phyloP scores from a whole-genome alignment of 2,329 filamentous ascomycete genomes.

The Pseudopyrenochaeta lycopersici region DNA sequence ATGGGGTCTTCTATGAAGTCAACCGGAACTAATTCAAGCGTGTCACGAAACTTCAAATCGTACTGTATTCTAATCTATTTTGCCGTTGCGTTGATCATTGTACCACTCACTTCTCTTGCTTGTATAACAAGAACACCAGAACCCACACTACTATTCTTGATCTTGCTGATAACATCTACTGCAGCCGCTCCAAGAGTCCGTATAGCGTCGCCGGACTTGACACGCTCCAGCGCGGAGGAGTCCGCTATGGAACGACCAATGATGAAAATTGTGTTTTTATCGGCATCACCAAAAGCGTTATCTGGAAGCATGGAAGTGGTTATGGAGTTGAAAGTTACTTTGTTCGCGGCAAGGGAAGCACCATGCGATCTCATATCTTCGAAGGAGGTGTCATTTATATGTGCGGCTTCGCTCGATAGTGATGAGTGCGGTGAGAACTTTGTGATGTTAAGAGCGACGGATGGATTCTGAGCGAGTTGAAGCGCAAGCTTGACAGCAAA shows the following conservation, averaged over 20 bases:
- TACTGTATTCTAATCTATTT: too few relatives aligned
- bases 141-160: background rate
- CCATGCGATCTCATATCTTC: background rate
- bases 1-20: too few relatives aligned
- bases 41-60: too few relatives aligned
- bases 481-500: background rate
- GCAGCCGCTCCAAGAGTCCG: background rate
- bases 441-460: background rate
- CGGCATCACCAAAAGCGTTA: background rate
- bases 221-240: background rate
- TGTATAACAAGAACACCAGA: background rate
- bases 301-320: background rate
- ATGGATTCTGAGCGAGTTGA: background rate
- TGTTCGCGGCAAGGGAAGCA: background rate
- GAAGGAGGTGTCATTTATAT: background rate
- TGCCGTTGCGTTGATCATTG: too few relatives aligned
- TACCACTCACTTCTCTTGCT: background rate
- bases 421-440: background rate
- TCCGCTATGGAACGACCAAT: background rate
- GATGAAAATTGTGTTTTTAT: background rate
- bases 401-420: background rate
- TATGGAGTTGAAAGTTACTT: background rate
- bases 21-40: too few relatives aligned
- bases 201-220: background rate
- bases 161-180: background rate